A percentile compares a stretch with the other conserved stretches of the same genome.
Evolutionary conservation across 169 alveolate genomes (phyloP).

Genomic region (Blepharisma undulans): DNA sequence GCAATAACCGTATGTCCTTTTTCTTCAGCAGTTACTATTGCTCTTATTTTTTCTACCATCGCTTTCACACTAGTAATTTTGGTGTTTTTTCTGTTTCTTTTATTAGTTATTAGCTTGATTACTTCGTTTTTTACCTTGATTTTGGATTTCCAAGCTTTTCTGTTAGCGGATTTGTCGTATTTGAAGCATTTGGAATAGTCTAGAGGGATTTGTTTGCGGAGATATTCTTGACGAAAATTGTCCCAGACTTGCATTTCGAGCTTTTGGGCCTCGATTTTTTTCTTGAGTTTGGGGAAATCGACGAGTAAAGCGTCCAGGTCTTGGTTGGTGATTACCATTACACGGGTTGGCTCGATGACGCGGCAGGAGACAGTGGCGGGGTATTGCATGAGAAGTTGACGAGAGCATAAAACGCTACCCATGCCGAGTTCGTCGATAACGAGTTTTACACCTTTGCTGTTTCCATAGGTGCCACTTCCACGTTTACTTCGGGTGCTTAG

Average conservation of each 20-base stretch:
- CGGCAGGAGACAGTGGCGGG: background rate
- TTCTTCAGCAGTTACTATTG: background rate
- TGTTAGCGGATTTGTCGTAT: background rate
- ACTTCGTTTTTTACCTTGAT: background rate
- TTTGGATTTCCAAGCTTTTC: background rate
- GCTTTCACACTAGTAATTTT: background rate
- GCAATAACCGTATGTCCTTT: background rate
- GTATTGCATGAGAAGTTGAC: background rate
- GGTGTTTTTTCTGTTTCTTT: background rate
- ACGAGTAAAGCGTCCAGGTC: background rate
- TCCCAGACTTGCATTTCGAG: background rate
- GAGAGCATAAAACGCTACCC: background rate
- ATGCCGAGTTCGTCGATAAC: background rate
- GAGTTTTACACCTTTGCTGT: background rate
- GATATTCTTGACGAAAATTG: background rate
- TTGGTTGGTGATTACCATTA: background rate
- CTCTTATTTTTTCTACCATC: background rate
- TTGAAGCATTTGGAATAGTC: background rate
- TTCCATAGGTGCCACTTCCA: background rate
- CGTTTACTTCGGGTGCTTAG: too few species aligned
- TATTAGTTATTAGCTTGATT: background rate
- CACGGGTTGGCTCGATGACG: background rate
- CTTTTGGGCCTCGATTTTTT: background rate
- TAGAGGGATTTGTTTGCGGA: background rate
- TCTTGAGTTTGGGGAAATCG: conserved; percentile 4